Conservation (phyloP, 768 basidiomycete species). For the Gloeostereum incarnatum region DNA sequence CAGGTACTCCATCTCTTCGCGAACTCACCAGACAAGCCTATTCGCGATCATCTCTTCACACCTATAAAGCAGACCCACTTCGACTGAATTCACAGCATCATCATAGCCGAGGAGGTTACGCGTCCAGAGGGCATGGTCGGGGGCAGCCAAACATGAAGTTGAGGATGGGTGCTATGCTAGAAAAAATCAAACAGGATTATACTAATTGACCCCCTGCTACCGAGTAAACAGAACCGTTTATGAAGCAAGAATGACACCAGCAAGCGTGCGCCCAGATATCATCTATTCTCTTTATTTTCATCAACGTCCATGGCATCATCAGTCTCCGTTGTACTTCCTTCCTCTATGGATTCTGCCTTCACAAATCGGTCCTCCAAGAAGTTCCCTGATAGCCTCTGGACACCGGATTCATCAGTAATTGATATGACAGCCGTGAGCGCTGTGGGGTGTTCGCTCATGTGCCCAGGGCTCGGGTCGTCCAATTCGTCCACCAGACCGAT, state of each 20-base stretch:
- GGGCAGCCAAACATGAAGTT: conserved; percentile 69
- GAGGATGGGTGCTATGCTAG: conserved; percentile 80
- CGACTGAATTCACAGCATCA: no score
- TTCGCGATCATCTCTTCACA: conserved; percentile 45
- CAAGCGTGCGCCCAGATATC: no score
- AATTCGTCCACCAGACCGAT: conserved; percentile 80
- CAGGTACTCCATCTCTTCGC: conserved; percentile 32
- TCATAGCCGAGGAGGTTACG: conserved; percentile 15
- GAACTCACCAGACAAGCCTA: conserved; percentile 59
- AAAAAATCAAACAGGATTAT: conserved; percentile 67
- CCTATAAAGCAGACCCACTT: conserved; percentile 42
- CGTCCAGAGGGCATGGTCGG: conserved; percentile 20
- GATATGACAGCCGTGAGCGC: conserved; percentile 60
- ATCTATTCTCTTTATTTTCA: conserved; percentile 46
- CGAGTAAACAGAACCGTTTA: no score
- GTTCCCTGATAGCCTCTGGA: conserved; percentile 24
- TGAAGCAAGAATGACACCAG: no score
- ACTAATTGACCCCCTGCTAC: not conserved
- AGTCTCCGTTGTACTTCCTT: conserved; percentile 20
- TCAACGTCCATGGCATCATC: conserved; percentile 37
- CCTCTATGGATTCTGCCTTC: conserved; percentile 30
- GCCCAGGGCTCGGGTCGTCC: conserved; percentile 77
- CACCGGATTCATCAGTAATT: conserved; percentile 12
- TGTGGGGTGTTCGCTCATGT: conserved; percentile 74
- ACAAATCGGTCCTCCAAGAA: conserved; percentile 61